Conservation (phyloP, 2,329 filamentous ascomycete genomes). For the Fusarium algeriense region DNA sequence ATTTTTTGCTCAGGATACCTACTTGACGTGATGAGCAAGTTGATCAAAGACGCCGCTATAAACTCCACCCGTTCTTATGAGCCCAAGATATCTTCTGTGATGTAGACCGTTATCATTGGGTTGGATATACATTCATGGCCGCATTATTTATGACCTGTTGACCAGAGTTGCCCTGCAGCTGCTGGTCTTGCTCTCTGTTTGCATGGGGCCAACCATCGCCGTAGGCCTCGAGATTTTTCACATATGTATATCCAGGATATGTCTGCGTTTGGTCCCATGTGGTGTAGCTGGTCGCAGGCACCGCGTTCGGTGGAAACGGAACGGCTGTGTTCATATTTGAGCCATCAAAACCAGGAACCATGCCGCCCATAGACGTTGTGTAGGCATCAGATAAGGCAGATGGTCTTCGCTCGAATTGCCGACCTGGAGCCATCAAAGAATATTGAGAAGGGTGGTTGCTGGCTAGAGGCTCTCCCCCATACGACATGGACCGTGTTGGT, state of each 20-base stretch:
- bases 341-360: conserved; percentile 54
- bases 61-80: background rate
- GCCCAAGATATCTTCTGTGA: background rate
- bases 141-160: conserved; percentile 29
- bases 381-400: conserved; percentile 61
- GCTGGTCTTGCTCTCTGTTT: conserved; percentile 19
- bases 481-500: conserved; percentile 62
- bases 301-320: conserved; percentile 56
- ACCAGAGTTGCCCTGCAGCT: conserved; percentile 19
- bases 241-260: conserved; percentile 50
- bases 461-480: conserved; percentile 57
- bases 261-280: conserved; percentile 60
- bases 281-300: conserved; percentile 55
- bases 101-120: conserved; percentile 12
- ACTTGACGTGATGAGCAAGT: background rate
- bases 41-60: background rate
- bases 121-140: conserved; percentile 28
- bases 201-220: conserved; percentile 52
- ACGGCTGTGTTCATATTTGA: conserved; percentile 46
- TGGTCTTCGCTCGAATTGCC: conserved; percentile 59
- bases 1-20: background rate
- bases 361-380: conserved; percentile 54
- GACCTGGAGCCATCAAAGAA: conserved; percentile 54
- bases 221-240: conserved; percentile 55
- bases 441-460: conserved; percentile 55